These are phyloP conservation scores for Leucocoprinus leucothites DNA, from an alignment of 768 basidiomycete species.

Conservation along the genomic window DNA sequence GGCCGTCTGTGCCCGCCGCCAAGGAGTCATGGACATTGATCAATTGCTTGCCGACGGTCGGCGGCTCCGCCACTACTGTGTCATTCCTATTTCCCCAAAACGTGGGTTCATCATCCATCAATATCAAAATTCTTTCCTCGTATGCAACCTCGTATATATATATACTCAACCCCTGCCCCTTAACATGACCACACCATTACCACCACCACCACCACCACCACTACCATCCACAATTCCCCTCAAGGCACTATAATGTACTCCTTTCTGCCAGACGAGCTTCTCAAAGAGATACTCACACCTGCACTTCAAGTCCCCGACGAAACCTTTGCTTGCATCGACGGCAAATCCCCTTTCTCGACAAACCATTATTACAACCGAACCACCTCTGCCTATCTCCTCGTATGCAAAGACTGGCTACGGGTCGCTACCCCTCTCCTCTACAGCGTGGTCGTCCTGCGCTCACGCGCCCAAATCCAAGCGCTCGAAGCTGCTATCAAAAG, in stretches of 20 bases:
- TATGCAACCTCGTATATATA: background rate
- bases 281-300: constrained; percentile 19
- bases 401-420: constrained; percentile 25
- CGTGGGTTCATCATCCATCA: background rate
- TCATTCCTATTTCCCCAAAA: background rate
- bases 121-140: background rate
- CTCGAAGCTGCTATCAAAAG: constrained; percentile 16
- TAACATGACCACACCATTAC: background rate
- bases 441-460: constrained; percentile 22
- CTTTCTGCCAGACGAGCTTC: constrained; percentile 22
- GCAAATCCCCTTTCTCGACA: constrained; percentile 15
- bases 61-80: background rate
- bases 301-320: constrained; percentile 19
- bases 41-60: too few species aligned
- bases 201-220: background rate
- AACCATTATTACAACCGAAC: constrained; percentile 10
- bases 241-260: constrained; percentile 1
- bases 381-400: constrained; percentile 19
- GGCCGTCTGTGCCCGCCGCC: background rate
- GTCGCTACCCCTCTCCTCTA: constrained; percentile 25
- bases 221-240: too few species aligned
- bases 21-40: too few species aligned
- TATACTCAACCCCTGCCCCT: too few species aligned
- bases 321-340: constrained; percentile 14
- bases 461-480: constrained; percentile 22